Conservation (phyloP, 2,329 filamentous ascomycete species). For the Penicillium sumatraense region DNA sequence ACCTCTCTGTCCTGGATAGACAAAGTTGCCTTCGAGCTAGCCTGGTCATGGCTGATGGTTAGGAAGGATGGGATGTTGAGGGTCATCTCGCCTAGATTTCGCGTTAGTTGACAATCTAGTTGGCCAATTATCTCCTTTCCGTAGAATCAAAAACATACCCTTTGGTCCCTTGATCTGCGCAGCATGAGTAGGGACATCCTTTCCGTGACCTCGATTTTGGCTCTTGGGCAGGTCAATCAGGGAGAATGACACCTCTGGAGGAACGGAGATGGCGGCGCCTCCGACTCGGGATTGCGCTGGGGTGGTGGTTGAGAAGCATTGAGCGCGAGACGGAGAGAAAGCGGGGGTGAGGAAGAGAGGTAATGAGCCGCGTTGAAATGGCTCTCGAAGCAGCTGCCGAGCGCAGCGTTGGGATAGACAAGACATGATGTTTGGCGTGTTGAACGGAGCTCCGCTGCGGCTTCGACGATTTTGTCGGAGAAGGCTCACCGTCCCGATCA, state of each 20-base stretch:
- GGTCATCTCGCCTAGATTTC: constrained; percentile 67
- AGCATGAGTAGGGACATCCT: constrained; percentile 63
- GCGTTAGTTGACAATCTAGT: constrained; percentile 8
- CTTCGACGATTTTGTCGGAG: constrained; percentile 40
- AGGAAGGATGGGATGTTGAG: constrained; percentile 82
- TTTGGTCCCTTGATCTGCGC: constrained; percentile 81
- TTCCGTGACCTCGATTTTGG: constrained; percentile 64
- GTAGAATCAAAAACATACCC: constrained; percentile 57
- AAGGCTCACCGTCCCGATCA: constrained; percentile 17
- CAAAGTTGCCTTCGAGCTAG: constrained; percentile 67
- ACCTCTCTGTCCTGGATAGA: constrained; percentile 69
- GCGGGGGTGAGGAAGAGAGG: constrained; percentile 75
- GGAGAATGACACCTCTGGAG: constrained; percentile 78
- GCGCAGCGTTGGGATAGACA: constrained; percentile 65
- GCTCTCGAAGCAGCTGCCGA: constrained; percentile 58
- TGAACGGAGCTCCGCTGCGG: constrained; percentile 26
- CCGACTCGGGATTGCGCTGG: constrained; percentile 80
- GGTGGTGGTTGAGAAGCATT: constrained; percentile 74
- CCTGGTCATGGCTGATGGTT: constrained; percentile 69
- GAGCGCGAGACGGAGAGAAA: constrained; percentile 56
- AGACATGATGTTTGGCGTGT: constrained; percentile 59
- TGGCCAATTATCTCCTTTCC: background rate
- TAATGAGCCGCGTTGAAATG: constrained; percentile 58
- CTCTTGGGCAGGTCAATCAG: constrained; percentile 66
- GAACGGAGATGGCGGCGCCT: constrained; percentile 76